Evolutionary conservation across 495 filamentous ascomycete species (phyloP).

Genomic region (Penicillium alfredii): DNA sequence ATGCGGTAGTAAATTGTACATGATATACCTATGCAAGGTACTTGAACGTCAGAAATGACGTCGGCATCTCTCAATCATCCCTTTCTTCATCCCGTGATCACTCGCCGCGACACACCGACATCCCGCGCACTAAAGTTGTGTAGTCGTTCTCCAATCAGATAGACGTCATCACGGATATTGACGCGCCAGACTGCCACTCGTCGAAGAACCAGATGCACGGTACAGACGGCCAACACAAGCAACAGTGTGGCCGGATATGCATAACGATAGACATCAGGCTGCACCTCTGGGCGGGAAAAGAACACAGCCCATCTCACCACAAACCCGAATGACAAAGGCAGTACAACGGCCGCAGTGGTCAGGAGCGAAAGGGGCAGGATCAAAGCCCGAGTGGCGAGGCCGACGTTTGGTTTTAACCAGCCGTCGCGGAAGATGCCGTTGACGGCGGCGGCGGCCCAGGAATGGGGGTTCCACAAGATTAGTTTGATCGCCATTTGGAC

Average conservation of each 20-base stretch:
- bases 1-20: neutral
- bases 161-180: conserved; percentile 87
- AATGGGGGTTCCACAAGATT: conserved; percentile 55
- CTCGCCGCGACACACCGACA: conserved; percentile 35
- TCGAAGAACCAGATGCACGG: conserved; percentile 39
- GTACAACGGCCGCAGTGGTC: conserved; percentile 50
- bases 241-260: conserved; percentile 59
- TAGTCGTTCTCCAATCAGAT: conserved; percentile 86
- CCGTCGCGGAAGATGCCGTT: conserved; percentile 70
- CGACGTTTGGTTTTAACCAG: conserved; percentile 73
- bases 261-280: conserved; percentile 61
- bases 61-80: too few relatives aligned
- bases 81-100: conserved; percentile 31
- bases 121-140: conserved; percentile 73
- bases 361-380: conserved; percentile 63
- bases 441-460: conserved; percentile 66
- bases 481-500: conserved; percentile 75
- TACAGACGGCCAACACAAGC: conserved; percentile 38
- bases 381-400: conserved; percentile 74
- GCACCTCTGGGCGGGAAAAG: conserved; percentile 35
- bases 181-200: conserved; percentile 70
- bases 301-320: conserved; percentile 40
- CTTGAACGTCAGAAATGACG: too few relatives aligned
- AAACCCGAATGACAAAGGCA: conserved; percentile 51
- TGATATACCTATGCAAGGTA: too few relatives aligned